phyloP scores from a whole-genome alignment of 495 filamentous ascomycete species.

The Staphylotrichum tortipilum region DNA sequence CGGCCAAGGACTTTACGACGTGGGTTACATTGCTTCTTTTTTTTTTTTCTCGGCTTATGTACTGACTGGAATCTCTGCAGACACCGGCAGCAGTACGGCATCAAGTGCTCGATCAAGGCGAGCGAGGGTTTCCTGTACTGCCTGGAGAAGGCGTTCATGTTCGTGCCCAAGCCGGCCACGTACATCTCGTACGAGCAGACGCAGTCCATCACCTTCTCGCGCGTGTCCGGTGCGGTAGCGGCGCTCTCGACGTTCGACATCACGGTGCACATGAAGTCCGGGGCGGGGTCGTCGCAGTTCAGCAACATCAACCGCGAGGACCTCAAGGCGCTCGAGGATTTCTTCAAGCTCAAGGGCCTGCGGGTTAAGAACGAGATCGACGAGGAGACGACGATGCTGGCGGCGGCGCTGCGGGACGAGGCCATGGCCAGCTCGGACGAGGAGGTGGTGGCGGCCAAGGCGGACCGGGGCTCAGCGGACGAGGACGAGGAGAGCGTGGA shows the following conservation, averaged over 20 bases:
- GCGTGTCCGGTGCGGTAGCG: conserved; percentile 87
- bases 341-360: conserved; percentile 87
- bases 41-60: background rate
- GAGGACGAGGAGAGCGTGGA: conserved; percentile 92
- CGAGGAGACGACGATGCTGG: conserved; percentile 57
- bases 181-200: conserved; percentile 93
- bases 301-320: conserved; percentile 99
- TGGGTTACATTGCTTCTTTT: conserved; percentile 19
- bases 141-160: conserved; percentile 96
- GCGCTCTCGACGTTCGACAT: conserved; percentile 97
- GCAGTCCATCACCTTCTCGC: conserved; percentile 83
- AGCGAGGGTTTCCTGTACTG: conserved; percentile 96
- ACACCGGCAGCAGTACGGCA: conserved; percentile 86
- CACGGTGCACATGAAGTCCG: conserved; percentile 72
- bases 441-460: conserved; percentile 63
- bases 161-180: conserved; percentile 95
- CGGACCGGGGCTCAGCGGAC: conserved; percentile 83
- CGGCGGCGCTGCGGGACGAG: conserved; percentile 69
- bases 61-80: conserved; percentile 32
- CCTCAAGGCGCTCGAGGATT: conserved; percentile 86
- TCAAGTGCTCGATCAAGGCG: conserved; percentile 99
- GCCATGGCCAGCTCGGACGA: conserved; percentile 73
- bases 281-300: conserved; percentile 77
- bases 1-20: conserved; percentile 85
- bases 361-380: conserved; percentile 93